These are phyloP conservation scores for Escallonia rubra DNA, from an alignment of 129 eudicot genomes.

Conservation along the genomic window DNA sequence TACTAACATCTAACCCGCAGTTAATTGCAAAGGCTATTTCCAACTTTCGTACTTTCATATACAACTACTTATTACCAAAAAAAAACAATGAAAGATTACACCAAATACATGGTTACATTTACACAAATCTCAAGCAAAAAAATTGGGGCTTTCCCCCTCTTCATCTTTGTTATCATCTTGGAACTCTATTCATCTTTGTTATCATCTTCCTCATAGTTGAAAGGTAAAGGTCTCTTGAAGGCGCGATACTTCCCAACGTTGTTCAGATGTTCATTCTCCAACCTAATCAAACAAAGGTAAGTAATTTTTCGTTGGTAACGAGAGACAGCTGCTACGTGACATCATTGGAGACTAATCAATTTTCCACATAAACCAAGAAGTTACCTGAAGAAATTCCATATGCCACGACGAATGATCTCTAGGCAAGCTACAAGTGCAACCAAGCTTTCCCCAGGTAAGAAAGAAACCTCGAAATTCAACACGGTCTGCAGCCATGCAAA, in stretches of 20 bases:
- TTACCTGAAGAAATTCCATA: conserved; percentile 24
- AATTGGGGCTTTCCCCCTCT: background rate
- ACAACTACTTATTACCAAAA: too few species aligned
- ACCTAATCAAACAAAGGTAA: conserved; percentile 4
- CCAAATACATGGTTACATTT: background rate
- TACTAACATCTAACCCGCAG: too few species aligned
- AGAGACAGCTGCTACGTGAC: background rate
- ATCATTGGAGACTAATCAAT: too few species aligned
- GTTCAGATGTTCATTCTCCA: conserved; percentile 17
- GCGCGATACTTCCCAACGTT: conserved; percentile 35
- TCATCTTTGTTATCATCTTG: background rate
- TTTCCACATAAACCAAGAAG: background rate
- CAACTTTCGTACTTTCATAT: too few species aligned
- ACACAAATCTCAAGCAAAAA: background rate
- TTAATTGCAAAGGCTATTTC: too few species aligned
- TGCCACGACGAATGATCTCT: conserved; percentile 15
- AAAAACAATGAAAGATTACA: too few species aligned
- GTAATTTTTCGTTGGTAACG: background rate
- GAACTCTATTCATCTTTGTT: conserved; percentile 18
- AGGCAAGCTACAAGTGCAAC: conserved; percentile 12
- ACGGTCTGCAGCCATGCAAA: conserved; percentile 18
- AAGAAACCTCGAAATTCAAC: conserved; percentile 4
- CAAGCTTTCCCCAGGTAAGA: conserved; percentile 5
- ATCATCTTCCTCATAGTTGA: conserved; percentile 31
- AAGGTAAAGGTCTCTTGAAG: conserved; percentile 38